Base-by-base conservation (phyloP, 2,329 filamentous ascomycete genomes). In the Diaporthe velutina region DNA sequence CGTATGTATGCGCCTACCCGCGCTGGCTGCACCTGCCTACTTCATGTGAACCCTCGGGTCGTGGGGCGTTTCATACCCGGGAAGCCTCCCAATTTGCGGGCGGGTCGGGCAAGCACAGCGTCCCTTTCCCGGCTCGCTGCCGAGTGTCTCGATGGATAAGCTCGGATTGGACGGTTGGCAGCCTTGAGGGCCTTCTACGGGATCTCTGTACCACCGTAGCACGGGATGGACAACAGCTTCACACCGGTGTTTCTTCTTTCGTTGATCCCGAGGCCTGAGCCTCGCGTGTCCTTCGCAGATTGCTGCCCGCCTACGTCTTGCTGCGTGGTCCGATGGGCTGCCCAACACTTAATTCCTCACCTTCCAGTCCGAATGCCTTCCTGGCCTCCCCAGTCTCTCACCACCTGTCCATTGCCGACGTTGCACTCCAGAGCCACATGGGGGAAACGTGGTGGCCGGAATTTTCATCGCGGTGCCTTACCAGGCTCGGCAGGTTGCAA, bases 41-140 rank as follows among this genome's bases (percentile, higher is more conserved):
- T 38, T 35, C 15, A 52, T 38, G 15, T 38, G 45, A 22, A 48
- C 19, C 9, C 30, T 67, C 45, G 64, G 64, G 64, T 52, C 64
- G 64, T 38, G 64, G 45, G 48, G 45, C 45, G 64, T 67, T 38
- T 52, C 64, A 52, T 50, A 28, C n/a, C 64, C 45, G 64, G 64
- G 64, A 67, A 68, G 64, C 48, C 33, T 68, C 64, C 64, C 64
- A 68, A 68, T 68, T 54, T 40, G 64, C 48, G 33, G 64, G n/a
- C 33, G 33, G 54, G 64, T 54, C 64, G 64, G 28, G 64, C n/a
- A 15, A 28, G 35, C 50, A 40, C 64, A 54, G 45, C 61, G 30
- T 67, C 64, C 40, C 60, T 40, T 33, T 54, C 48, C 64, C 64
- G 64, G 64, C 64, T 40, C 64, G 64, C 48, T 54, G 13, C 48